A percentile compares a stretch with the other conserved stretches of the same genome.
These are phyloP conservation scores for Penicillium steckii DNA, from an alignment of 495 filamentous ascomycete genomes.

Conservation along the genomic window DNA sequence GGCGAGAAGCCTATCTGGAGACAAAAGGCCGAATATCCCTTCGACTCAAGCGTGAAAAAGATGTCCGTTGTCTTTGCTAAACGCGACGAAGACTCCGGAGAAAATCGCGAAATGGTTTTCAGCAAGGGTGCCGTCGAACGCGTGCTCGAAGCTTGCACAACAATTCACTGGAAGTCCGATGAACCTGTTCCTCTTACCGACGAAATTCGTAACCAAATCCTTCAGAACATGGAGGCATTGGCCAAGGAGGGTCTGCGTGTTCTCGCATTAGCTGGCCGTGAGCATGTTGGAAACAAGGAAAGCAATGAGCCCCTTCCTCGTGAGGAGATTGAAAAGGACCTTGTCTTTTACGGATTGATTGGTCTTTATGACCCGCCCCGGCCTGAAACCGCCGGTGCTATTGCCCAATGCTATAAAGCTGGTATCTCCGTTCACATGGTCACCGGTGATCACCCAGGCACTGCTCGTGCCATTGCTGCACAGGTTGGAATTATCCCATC, in stretches of 20 bases:
- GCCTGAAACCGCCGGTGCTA: conserved; percentile 49
- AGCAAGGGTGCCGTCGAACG: conserved; percentile 83
- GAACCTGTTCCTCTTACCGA: conserved; percentile 39
- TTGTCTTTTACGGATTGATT: conserved; percentile 65
- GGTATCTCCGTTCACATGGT: conserved; percentile 79
- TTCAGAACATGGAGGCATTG: conserved; percentile 64
- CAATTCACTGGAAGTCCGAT: conserved; percentile 43
- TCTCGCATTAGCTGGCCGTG: conserved; percentile 56
- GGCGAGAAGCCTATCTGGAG: conserved; percentile 53
- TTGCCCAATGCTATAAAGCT: conserved; percentile 59
- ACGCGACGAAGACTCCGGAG: conserved; percentile 17
- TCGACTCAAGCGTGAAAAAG: conserved; percentile 67
- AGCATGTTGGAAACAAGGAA: conserved; percentile 31
- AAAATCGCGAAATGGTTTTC: conserved; percentile 50
- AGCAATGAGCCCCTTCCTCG: conserved; percentile 47
- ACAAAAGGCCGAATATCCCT: conserved; percentile 61
- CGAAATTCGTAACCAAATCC: conserved; percentile 45
- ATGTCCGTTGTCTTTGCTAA: conserved; percentile 64
- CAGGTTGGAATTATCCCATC: conserved; percentile 67
- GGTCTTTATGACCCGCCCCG: conserved; percentile 75
- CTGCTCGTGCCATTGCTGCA: conserved; percentile 62
- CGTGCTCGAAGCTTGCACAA: conserved; percentile 66
- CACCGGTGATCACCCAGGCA: conserved; percentile 66
- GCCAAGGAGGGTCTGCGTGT: conserved; percentile 66
- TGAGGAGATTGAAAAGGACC: conserved; percentile 55